phyloP scores from a whole-genome alignment of 2,329 filamentous ascomycete genomes.

The Pseudogymnoascus sp. region DNA sequence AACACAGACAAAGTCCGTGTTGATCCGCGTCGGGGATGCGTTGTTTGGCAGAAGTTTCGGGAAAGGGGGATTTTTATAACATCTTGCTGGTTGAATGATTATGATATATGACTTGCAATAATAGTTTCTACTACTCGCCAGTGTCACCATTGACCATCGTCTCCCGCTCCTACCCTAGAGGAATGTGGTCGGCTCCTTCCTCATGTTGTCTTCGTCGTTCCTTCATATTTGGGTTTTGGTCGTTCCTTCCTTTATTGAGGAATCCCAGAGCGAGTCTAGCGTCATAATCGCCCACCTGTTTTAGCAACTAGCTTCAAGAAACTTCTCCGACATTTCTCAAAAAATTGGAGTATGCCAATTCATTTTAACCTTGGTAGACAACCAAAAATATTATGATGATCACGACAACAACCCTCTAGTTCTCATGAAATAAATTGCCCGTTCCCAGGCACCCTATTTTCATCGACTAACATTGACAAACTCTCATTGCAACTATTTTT shows the following conservation, averaged over 20 bases:
- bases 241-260: not conserved
- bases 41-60: not conserved
- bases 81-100: not conserved
- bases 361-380: not conserved
- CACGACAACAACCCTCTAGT: not conserved
- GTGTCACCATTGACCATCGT: not conserved
- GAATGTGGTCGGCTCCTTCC: not conserved
- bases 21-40: not conserved
- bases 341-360: not conserved
- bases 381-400: not conserved
- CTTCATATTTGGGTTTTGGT: not conserved
- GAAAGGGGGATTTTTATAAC: not conserved
- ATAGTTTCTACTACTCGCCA: not conserved
- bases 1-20: not conserved
- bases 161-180: not conserved
- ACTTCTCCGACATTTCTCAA: not conserved
- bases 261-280: not conserved
- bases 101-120: not conserved
- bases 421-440: not conserved
- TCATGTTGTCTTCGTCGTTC: not conserved
- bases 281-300: not conserved
- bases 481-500: not conserved
- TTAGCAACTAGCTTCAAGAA: not conserved
- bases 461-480: not conserved
- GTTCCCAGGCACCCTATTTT: not conserved